A percentile compares a stretch with the other conserved stretches of the same genome.
These are phyloP conservation scores for Leccinum longicurvipes DNA, from an alignment of 768 basidiomycete species.

Conservation along the genomic window DNA sequence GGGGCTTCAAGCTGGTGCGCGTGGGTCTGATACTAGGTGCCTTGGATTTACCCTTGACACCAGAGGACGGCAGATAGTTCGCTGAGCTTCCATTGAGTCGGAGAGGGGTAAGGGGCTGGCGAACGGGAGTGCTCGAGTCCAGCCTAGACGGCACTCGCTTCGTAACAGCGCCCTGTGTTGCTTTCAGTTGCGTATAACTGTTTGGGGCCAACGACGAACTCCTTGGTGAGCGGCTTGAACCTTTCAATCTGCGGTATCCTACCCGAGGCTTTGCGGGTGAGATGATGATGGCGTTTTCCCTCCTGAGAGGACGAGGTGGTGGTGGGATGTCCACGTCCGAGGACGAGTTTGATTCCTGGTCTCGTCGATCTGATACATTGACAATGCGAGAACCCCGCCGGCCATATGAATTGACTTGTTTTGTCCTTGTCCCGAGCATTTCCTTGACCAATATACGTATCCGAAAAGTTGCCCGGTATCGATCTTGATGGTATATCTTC, in stretches of 20 bases:
- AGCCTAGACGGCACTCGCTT: constrained; percentile 15
- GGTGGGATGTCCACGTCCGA: constrained; percentile 37
- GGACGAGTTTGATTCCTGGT: constrained; percentile 33
- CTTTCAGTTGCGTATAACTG: constrained; percentile 25
- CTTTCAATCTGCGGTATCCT: constrained; percentile 12
- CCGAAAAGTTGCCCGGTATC: background rate
- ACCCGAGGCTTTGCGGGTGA: constrained; percentile 20
- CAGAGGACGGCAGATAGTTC: constrained; percentile 25
- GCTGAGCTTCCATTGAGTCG: constrained; percentile 40
- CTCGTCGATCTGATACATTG: constrained; percentile 37
- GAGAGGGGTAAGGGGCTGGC: constrained; percentile 41
- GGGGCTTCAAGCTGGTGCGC: constrained; percentile 34
- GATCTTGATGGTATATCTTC: background rate
- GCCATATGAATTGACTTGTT: constrained; percentile 64
- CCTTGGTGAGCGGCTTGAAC: constrained; percentile 16
- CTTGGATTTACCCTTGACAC: constrained; percentile 23
- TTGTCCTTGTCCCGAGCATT: constrained; percentile 63
- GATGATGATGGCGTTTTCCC: constrained; percentile 23
- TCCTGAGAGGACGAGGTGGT: constrained; percentile 8
- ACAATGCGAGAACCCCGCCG: constrained; percentile 61
- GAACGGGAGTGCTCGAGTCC: constrained; percentile 20
- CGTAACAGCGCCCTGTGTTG: constrained; percentile 4
- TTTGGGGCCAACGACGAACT: constrained; percentile 22
- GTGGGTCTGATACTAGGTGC: constrained; percentile 9
- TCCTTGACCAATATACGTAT: background rate